Evolutionary conservation across 345 rosid genomes (phyloP).

Genomic region (Triadica sebifera): DNA sequence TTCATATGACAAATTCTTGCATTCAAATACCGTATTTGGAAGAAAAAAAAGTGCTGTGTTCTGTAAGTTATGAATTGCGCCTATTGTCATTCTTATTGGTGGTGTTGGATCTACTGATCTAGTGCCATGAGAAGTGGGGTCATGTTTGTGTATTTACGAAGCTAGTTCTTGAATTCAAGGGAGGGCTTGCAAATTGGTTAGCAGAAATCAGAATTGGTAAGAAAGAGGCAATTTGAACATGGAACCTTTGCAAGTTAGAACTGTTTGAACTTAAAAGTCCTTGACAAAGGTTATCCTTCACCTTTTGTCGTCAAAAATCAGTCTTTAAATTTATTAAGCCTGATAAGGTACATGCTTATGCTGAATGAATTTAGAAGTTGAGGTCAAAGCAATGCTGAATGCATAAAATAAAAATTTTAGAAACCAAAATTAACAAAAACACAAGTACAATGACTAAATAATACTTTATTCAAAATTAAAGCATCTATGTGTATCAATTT

Average conservation of each 20-base stretch:
- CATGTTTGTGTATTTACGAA: not conserved
- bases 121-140: not conserved
- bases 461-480: too few species aligned
- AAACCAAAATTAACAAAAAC: too few species aligned
- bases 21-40: not conserved
- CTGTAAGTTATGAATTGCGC: not conserved
- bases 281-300: too few species aligned
- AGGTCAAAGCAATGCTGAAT: too few species aligned
- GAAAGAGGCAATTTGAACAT: not conserved
- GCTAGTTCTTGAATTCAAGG: not conserved
- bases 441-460: too few species aligned
- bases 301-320: too few species aligned
- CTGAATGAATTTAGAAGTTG: too few species aligned
- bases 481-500: too few species aligned
- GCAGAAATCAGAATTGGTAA: not conserved
- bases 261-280: too few species aligned
- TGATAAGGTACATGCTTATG: too few species aligned
- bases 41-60: not conserved
- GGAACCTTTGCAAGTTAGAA: not conserved
- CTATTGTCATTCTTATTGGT: not conserved
- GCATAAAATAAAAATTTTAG: too few species aligned
- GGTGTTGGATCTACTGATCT: not conserved
- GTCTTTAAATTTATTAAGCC: too few species aligned
- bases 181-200: not conserved
- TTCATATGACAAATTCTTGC: not conserved